Conservation (phyloP, 2,329 filamentous ascomycete genomes). For the Microdochium paspali region DNA sequence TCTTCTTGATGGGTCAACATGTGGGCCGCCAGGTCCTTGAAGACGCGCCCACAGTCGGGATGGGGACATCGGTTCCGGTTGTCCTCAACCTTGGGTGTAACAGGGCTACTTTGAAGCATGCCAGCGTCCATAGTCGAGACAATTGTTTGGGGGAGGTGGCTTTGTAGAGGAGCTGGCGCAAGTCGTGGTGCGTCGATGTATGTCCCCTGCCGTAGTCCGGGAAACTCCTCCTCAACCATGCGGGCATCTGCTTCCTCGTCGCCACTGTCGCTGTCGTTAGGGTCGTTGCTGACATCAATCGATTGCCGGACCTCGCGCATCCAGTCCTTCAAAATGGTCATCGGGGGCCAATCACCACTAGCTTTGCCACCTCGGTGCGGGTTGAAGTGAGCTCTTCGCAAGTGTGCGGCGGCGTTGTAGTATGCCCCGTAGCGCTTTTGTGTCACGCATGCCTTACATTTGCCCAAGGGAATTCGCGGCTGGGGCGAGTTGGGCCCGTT, state of each 20-base stretch:
- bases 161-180: conserved; percentile 19
- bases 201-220: conserved; percentile 13
- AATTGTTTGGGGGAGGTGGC: conserved; percentile 19
- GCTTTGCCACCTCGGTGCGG: conserved; percentile 45
- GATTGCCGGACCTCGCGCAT: conserved; percentile 49
- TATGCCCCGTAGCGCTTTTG: conserved; percentile 50
- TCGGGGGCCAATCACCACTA: conserved; percentile 49
- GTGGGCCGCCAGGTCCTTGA: conserved; percentile 89
- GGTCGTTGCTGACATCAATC: conserved; percentile 33
- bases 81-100: conserved; percentile 20
- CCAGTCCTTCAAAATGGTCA: conserved; percentile 49
- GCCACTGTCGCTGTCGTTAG: conserved; percentile 35
- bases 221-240: conserved; percentile 40
- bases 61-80: conserved; percentile 57
- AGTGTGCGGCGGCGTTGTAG: conserved; percentile 50
- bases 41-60: conserved; percentile 73
- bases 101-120: conserved; percentile 20
- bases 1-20: conserved; percentile 91
- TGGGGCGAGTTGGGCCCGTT: conserved; percentile 27
- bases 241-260: conserved; percentile 37
- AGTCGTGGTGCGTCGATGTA: conserved; percentile 21
- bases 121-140: conserved; percentile 20
- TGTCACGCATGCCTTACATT: conserved; percentile 46
- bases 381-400: conserved; percentile 47
- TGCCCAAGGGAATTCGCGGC: conserved; percentile 41